Conservation (phyloP, 139 green algal species). For the Coelastrella sp. region DNA sequence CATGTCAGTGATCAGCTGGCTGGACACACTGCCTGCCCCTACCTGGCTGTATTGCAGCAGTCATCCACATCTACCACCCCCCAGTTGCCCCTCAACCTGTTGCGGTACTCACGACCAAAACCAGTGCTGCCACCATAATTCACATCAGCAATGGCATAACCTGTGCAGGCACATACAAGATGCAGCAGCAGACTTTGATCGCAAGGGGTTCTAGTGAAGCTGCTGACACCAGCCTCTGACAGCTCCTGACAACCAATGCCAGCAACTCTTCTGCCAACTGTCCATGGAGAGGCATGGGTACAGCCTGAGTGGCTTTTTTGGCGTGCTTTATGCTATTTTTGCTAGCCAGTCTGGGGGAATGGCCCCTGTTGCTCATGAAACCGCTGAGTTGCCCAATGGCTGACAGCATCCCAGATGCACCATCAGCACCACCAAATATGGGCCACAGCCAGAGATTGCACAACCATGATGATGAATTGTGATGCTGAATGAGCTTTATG, state of each 20-base stretch:
- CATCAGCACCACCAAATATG: neutral
- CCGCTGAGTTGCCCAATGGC: no score
- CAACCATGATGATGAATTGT: neutral
- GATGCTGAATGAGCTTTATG: neutral
- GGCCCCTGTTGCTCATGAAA: no score
- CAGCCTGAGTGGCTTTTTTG: no score
- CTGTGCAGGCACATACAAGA: conserved; percentile 23
- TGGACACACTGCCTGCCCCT: conserved; percentile 30
- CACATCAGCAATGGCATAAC: conserved; percentile 79
- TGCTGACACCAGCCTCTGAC: neutral
- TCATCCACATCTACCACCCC: conserved; percentile 85
- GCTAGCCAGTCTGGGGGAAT: no score
- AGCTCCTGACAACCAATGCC: no score
- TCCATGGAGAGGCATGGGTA: no score
- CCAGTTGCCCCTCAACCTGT: conserved; percentile 71
- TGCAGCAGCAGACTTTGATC: no score
- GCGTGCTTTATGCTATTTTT: no score
- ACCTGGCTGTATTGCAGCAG: conserved; percentile 67
- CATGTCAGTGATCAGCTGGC: neutral
- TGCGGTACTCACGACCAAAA: conserved; percentile 78
- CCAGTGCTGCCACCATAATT: conserved; percentile 81
- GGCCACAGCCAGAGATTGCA: neutral
- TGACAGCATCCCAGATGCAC: neutral
- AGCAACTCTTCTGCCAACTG: no score
- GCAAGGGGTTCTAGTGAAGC: neutral